Evolutionary conservation across 2,329 filamentous ascomycete genomes (phyloP).

Genomic region (Coleophoma cylindrospora): DNA sequence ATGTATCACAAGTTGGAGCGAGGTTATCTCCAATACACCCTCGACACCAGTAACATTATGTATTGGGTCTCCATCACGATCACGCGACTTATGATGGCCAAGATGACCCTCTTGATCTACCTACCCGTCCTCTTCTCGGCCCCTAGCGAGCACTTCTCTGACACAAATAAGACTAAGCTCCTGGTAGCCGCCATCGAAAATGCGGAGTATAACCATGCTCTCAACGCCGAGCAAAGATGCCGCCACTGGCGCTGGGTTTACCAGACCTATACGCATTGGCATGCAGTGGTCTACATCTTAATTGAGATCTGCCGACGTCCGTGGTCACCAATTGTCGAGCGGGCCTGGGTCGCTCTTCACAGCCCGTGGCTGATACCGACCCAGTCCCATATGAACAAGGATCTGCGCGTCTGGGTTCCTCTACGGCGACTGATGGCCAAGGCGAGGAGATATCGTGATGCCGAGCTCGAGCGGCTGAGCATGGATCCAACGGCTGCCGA

Average conservation of each 20-base stretch:
- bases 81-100: conserved; percentile 44
- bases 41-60: conserved; percentile 24
- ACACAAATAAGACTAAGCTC: conserved; percentile 36
- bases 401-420: conserved; percentile 55
- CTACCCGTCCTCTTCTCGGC: conserved; percentile 43
- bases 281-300: conserved; percentile 32
- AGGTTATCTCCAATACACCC: conserved; percentile 35
- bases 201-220: conserved; percentile 48
- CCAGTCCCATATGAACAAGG: conserved; percentile 26
- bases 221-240: conserved; percentile 44
- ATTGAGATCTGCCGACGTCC: conserved; percentile 27
- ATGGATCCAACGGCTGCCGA: conserved; percentile 19
- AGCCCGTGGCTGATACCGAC: conserved; percentile 13
- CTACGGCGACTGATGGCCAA: conserved; percentile 53
- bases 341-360: conserved; percentile 32
- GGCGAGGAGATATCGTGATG: conserved; percentile 35
- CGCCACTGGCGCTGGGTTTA: conserved; percentile 35
- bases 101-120: conserved; percentile 50
- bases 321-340: conserved; percentile 28
- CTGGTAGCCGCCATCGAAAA: conserved; percentile 48
- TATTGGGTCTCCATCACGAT: conserved; percentile 35
- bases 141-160: conserved; percentile 30
- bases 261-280: conserved; percentile 34
- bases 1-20: conserved; percentile 38
- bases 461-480: conserved; percentile 25